Base-by-base conservation (phyloP, 345 rosid species). In the Camelina laxa region DNA sequence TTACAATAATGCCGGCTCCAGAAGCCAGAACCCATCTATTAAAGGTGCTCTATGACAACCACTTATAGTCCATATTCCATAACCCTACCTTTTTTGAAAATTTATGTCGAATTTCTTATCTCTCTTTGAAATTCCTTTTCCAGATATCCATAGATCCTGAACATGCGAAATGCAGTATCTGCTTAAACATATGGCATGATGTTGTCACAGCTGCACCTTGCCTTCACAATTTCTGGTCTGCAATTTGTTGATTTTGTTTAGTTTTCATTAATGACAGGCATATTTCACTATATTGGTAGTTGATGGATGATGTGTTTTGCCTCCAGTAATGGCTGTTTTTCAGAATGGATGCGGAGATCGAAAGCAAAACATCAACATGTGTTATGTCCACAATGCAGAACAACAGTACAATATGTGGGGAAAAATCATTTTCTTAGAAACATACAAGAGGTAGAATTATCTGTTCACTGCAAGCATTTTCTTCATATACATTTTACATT, bases 141-240 rank as follows among this genome's bases (percentile, higher is more conserved):
- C 88, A 91, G 98, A 85, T 94, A 62, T 73, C 81, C 30, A 65
- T 91, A 66, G 96, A 90, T 70, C 73, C 83, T 48, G 96, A 91
- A 53, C 83, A 88, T 76, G 93, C 91, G 70, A 94, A 86, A 74
- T 94, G 98, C 85, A 81, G 97, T 79, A 91, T 94, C 64, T 94
- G 98, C 84, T 85, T 91, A 81, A 94, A 85, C 73, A 74, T 91
- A 65, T 94, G 97, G 97, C 95, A 94, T 67, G 93, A 94, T 79
- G 97, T 88, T 77, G 90, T 94, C 66, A 91, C 96, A 35, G 87
- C 84, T 81, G 96, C 90, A 42, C 98, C 98, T 65, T 94, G 98
- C 84, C 88, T 94, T 67, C 98, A 94, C 79, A 94, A 88, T 74
- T 94, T 94, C 81, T 91, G 96, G 98, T 90, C 35, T 67, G 88